A percentile compares a stretch with the other conserved stretches of the same genome.
These are phyloP conservation scores for Pythium scleroteichum DNA, from an alignment of 352 stramenopile genomes.

Conservation along the genomic window DNA sequence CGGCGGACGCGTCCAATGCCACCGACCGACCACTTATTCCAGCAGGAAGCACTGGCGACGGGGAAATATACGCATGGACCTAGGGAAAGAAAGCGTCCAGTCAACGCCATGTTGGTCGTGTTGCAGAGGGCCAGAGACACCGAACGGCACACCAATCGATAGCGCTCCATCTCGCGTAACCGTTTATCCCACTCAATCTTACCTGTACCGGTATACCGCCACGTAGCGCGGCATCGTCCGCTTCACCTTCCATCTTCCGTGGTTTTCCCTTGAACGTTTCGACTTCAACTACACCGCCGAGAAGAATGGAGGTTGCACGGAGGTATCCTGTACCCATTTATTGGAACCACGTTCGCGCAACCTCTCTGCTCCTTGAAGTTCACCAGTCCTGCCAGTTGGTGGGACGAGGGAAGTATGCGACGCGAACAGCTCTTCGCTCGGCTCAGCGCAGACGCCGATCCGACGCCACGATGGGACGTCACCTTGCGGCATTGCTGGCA, in stretches of 20 bases:
- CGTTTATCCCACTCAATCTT: neutral
- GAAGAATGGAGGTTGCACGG: slow-evolving; percentile 15
- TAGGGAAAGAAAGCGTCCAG: neutral
- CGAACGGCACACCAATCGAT: neutral
- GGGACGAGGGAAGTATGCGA: slow-evolving; percentile 1
- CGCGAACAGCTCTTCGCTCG: too few relatives aligned
- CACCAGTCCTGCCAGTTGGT: neutral
- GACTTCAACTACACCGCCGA: slow-evolving; percentile 29
- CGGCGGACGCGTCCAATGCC: slow-evolving; percentile 31
- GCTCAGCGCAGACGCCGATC: neutral
- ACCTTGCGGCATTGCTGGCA: neutral
- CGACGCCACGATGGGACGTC: neutral
- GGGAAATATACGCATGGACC: slow-evolving; percentile 27
- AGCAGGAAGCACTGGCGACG: neutral
- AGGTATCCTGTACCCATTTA: slow-evolving; percentile 6
- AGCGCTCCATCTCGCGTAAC: neutral
- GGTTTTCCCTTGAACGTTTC: slow-evolving; percentile 5
- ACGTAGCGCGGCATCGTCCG: slow-evolving; percentile 15
- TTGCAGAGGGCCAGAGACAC: neutral
- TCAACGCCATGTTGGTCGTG: neutral
- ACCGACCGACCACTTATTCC: neutral
- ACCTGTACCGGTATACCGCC: slow-evolving; percentile 25
- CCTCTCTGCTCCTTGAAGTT: neutral
- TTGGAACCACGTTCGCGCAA: neutral
- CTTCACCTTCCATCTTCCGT: slow-evolving; percentile 14